phyloP scores from a whole-genome alignment of 2,329 filamentous ascomycete species.

The Magnaporthiopsis rhizophila region DNA sequence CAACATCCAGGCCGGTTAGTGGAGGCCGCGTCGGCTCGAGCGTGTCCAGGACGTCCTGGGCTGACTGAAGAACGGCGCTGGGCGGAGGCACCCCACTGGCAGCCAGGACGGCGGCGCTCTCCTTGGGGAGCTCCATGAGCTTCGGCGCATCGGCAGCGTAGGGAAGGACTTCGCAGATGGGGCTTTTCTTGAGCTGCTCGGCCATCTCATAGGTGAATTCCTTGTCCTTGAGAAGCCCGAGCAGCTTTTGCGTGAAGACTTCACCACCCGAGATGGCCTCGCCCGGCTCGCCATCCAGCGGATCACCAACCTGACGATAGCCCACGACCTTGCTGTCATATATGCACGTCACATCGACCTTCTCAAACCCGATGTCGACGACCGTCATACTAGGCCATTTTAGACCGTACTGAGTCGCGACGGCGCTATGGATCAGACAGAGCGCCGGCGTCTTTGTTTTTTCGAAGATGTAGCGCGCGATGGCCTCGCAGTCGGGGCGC shows the following conservation, averaged over 20 bases:
- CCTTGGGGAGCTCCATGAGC: slow-evolving; percentile 41
- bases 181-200: slow-evolving; percentile 60
- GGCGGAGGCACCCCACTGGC: slow-evolving; percentile 19
- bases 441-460: slow-evolving; percentile 93
- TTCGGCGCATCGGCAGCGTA: slow-evolving; percentile 37
- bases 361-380: slow-evolving; percentile 84
- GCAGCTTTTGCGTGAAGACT: slow-evolving; percentile 68
- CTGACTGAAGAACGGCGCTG: slow-evolving; percentile 22
- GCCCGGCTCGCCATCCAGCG: slow-evolving; percentile 32
- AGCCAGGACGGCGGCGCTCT: slow-evolving; percentile 18
- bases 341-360: slow-evolving; percentile 87
- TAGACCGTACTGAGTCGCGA: slow-evolving; percentile 81
- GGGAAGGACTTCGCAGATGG: slow-evolving; percentile 58
- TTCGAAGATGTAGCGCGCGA: slow-evolving; percentile 93
- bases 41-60: slow-evolving; percentile 27
- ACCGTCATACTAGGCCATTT: slow-evolving; percentile 71
- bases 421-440: slow-evolving; percentile 79
- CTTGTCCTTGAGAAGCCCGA: slow-evolving; percentile 54
- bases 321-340: slow-evolving; percentile 69
- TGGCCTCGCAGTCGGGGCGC: slow-evolving; percentile 73
- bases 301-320: slow-evolving; percentile 55
- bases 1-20: slow-evolving; percentile 13
- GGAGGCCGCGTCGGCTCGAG: slow-evolving; percentile 19
- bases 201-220: slow-evolving; percentile 59
- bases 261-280: slow-evolving; percentile 68